Evolutionary conservation across 768 basidiomycete species (phyloP).

Genomic region (Amylocystis lapponica): DNA sequence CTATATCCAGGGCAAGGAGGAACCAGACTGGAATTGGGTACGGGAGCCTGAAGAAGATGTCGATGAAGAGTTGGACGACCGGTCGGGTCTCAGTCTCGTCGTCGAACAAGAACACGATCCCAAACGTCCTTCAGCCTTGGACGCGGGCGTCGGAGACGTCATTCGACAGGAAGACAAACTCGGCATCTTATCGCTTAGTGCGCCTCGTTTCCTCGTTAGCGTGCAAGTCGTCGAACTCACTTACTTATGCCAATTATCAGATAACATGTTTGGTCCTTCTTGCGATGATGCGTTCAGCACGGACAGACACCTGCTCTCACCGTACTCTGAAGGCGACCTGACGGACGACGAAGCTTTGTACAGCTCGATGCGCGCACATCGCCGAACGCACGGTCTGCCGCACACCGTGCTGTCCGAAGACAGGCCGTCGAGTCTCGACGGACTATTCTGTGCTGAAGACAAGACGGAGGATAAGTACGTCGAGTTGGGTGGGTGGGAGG

Average conservation of each 20-base stretch:
- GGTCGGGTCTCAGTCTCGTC: too few species aligned
- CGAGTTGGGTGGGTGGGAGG: constrained; percentile 11
- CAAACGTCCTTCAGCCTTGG: too few species aligned
- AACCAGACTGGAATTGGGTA: constrained; percentile 38
- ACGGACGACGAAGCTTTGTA: constrained; percentile 35
- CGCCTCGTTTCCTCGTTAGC: constrained; percentile 11
- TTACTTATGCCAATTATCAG: background rate
- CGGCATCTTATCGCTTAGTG: constrained; percentile 42
- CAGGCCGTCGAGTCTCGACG: constrained; percentile 3
- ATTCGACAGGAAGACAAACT: constrained; percentile 44
- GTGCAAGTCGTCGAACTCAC: background rate
- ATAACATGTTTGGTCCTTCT: background rate
- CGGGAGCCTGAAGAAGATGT: constrained; percentile 14
- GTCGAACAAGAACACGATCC: too few species aligned
- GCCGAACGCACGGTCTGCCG: constrained; percentile 8
- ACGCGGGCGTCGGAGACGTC: constrained; percentile 32
- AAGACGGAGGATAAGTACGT: constrained; percentile 10
- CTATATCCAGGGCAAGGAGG: constrained; percentile 5
- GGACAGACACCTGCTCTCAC: constrained; percentile 27
- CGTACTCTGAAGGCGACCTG: constrained; percentile 29
- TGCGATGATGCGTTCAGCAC: constrained; percentile 8
- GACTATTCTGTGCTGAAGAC: constrained; percentile 10
- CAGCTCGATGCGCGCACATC: constrained; percentile 26
- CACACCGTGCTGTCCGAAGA: background rate
- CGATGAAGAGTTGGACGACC: too few species aligned